Conservation (phyloP, 1,284 basidiomycete genomes). For the Ustilago sp. region DNA sequence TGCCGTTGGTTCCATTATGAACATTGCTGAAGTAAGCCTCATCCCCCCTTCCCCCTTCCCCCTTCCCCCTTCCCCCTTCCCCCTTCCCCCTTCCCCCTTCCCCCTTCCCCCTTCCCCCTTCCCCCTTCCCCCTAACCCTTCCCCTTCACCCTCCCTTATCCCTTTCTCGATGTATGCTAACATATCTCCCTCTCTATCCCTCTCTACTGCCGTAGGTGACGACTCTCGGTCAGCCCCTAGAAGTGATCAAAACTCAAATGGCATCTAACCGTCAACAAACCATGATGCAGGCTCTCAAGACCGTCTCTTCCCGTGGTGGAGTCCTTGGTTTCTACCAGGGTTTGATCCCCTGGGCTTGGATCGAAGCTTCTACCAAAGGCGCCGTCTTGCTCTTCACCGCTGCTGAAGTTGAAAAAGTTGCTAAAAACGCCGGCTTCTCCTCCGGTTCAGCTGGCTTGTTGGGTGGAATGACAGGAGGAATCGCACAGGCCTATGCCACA, state of each 20-base stretch:
- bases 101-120: no score
- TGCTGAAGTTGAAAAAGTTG: constrained; percentile 87
- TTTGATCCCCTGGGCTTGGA: constrained; percentile 99
- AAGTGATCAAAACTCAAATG: constrained; percentile 89
- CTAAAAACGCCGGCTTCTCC: constrained; percentile 78
- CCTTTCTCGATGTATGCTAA: constrained; percentile 10
- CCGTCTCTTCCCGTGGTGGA: constrained; percentile 93
- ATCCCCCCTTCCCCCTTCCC: no score
- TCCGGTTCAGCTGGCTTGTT: constrained; percentile 87
- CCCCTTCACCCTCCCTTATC: not conserved
- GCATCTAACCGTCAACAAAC: constrained; percentile 76
- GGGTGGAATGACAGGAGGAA: constrained; percentile 96
- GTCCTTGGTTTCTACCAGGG: constrained; percentile 95
- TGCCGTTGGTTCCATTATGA: constrained; percentile 82
- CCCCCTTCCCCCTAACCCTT: no score
- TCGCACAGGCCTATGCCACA: constrained; percentile 98
- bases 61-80: no score
- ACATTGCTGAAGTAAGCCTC: constrained; percentile 89
- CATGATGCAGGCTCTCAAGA: constrained; percentile 86
- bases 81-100: no score
- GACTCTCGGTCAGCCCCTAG: constrained; percentile 95
- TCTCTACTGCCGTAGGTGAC: constrained; percentile 77
- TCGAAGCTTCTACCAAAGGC: constrained; percentile 98
- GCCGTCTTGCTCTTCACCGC: constrained; percentile 95
- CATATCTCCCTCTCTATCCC: constrained; percentile 8